Conservation (phyloP, 1,284 basidiomycete genomes). For the Moesziomyces globuligerus region DNA sequence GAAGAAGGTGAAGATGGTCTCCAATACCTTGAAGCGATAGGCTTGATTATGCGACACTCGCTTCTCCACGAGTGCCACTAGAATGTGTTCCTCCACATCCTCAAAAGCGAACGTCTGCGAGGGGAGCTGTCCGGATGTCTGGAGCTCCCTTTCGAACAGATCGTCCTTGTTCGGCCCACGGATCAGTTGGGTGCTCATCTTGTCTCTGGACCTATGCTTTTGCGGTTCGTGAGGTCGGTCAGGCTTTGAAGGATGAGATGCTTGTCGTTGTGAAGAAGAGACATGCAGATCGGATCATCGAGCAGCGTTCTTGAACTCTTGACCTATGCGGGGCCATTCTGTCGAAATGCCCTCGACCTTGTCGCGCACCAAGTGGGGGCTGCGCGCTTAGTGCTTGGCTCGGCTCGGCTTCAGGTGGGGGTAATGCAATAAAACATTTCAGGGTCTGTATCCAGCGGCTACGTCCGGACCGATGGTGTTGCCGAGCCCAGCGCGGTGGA, state of each 20-base stretch:
- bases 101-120: slow-evolving; percentile 5
- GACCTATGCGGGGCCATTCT: too few species aligned
- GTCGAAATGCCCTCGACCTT: too few species aligned
- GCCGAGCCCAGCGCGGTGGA: not conserved
- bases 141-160: not conserved
- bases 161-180: slow-evolving; percentile 11
- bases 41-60: slow-evolving; percentile 16
- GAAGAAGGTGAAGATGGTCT: slow-evolving; percentile 13
- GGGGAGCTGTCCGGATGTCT: not conserved
- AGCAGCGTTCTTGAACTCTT: not conserved
- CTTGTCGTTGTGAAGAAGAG: not conserved
- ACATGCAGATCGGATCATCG: not conserved
- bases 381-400: too few species aligned
- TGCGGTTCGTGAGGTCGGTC: too few species aligned
- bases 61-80: slow-evolving; percentile 10
- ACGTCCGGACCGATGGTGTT: not conserved
- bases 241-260: not conserved
- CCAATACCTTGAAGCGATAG: slow-evolving; percentile 18
- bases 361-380: too few species aligned
- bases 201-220: too few species aligned
- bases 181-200: slow-evolving; percentile 13
- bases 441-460: not conserved
- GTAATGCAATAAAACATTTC: not conserved
- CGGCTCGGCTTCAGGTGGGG: not conserved
- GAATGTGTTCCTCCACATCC: slow-evolving; percentile 5